Evolutionary conservation across 352 stramenopile species (phyloP), one percentile per base, ranked within the genome.

Genomic region (Phytophthora citricola): DNA sequence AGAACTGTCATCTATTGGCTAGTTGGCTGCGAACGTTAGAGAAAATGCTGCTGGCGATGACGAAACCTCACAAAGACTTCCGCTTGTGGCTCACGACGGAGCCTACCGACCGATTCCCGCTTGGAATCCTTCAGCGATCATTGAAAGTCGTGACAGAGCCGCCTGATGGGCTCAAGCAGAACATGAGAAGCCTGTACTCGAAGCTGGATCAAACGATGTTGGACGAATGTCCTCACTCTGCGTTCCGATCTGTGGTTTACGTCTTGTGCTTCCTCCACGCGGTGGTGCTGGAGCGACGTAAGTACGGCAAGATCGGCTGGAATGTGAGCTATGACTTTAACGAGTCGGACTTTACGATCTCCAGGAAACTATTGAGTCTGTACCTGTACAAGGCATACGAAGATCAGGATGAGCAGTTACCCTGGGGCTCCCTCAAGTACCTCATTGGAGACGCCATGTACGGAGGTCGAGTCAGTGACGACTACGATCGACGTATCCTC

Each of bases 281-380:
- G 0, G 96, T 99, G 6, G 92, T 99, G 24, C 79, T 98, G 17
- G 96, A 99, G 77, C 83, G 96, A 4, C 81, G 95, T 39, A 99
- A 99, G 70, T 99, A 98, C 57, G 96, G 95, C 50, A 98, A 98
- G 71, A 98, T 99, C 61, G 96, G 96, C 32, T 99, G 94, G 92
- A 99, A 99, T 60, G 94, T 98, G 17, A 94, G 85, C 69, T 99
- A 99, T 73, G 96, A 99, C 65, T 99, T 99, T 52, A 98, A 98
- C 71, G 95, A 98, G 69, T 98, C 91, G 20, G 96, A 99, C 68
- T 98, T 98, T 56, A 94, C 94, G 27, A 98, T 99, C 49, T 97
- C 89, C 6, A 74, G 93, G 39, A 92, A 94, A 46, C 71, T 98
- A 40, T 76, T 99, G 12, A 90, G 78, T 38, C 71, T 98, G 1